Conservation (phyloP, 106 monocot genomes). For the Platanthera guangdongensis region DNA sequence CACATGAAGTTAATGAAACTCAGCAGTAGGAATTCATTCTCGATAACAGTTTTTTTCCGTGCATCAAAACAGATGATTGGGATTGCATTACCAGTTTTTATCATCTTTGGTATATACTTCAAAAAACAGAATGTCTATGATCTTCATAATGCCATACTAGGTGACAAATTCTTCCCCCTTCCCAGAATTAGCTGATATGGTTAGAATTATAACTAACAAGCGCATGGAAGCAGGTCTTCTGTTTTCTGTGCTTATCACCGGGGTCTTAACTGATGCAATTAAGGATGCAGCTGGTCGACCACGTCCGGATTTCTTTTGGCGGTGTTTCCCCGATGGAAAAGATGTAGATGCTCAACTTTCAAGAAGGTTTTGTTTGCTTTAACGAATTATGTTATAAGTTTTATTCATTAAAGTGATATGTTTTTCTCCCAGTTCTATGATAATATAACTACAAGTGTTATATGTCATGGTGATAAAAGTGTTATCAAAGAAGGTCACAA, state of each 20-base stretch:
- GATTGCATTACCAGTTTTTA: constrained; percentile 44
- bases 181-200: not conserved
- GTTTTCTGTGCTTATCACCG: constrained; percentile 88
- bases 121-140: constrained; percentile 79
- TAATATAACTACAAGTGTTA: constrained; percentile 44
- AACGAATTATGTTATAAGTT: not conserved
- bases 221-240: constrained; percentile 45
- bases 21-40: not conserved
- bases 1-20: not conserved
- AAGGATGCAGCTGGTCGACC: constrained; percentile 93
- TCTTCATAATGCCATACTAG: constrained; percentile 77
- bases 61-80: constrained; percentile 42
- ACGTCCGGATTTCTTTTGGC: constrained; percentile 86
- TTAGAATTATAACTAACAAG: not conserved
- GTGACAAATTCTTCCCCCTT: constrained; percentile 18
- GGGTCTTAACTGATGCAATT: constrained; percentile 84
- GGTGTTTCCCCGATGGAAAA: constrained; percentile 86
- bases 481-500: constrained; percentile 84
- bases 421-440: constrained; percentile 35
- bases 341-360: constrained; percentile 11
- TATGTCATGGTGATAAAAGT: constrained; percentile 57
- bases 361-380: not conserved
- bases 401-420: not conserved
- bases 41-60: not conserved
- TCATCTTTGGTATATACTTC: constrained; percentile 61